phyloP scores from a whole-genome alignment of 2,329 filamentous ascomycete species.

The Stagonosporopsis chrysanthemi region DNA sequence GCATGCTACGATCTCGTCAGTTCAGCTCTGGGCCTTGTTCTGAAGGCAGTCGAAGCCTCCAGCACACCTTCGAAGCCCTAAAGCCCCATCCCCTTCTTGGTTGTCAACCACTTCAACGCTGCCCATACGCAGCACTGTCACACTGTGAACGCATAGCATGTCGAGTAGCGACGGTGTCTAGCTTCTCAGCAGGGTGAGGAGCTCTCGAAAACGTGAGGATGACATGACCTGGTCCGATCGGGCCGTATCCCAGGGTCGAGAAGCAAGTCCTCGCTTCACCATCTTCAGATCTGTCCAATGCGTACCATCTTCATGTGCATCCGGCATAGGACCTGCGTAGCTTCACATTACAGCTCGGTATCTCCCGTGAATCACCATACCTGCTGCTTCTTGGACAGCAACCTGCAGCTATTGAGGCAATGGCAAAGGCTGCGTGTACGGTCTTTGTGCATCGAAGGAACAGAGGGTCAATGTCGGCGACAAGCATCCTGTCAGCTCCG shows the following conservation, averaged over 20 bases:
- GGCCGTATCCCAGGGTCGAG: background rate
- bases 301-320: constrained; percentile 1
- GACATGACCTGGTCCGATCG: background rate
- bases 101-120: background rate
- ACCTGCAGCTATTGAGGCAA: background rate
- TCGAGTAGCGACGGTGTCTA: background rate
- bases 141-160: constrained; percentile 6
- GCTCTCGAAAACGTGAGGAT: background rate
- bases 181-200: background rate
- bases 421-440: background rate
- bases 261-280: background rate
- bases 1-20: background rate
- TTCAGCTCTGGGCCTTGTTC: background rate
- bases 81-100: constrained; percentile 4
- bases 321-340: background rate
- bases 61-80: background rate
- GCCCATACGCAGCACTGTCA: background rate
- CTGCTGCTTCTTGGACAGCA: background rate
- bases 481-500: constrained; percentile 29
- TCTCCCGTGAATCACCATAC: background rate
- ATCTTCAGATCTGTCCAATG: background rate
- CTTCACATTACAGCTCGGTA: background rate
- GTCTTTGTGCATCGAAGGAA: background rate
- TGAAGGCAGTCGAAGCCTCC: background rate
- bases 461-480: constrained; percentile 27